A percentile compares a stretch with the other conserved stretches of the same genome.
phyloP scores from a whole-genome alignment of 208 protist genomes.

The Strigomonas culicis region DNA sequence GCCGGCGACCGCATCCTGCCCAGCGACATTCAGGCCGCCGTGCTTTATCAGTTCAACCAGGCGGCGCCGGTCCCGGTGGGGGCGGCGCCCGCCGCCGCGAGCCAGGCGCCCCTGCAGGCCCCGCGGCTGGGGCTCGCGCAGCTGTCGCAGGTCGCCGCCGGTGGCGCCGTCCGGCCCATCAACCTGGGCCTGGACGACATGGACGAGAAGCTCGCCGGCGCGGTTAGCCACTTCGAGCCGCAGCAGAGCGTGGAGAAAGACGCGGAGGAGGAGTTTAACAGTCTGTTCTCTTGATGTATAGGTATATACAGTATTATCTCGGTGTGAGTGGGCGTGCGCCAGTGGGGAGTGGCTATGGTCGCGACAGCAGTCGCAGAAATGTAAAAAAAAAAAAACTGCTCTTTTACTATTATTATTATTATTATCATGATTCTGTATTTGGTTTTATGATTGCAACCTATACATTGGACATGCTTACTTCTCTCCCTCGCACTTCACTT shows the following conservation, averaged over 20 bases:
- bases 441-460: no score
- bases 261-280: constrained; percentile 28
- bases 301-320: constrained; percentile 5
- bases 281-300: constrained; percentile 15
- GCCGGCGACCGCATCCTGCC: background rate
- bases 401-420: constrained; percentile 5
- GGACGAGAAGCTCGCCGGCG: constrained; percentile 26
- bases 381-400: background rate
- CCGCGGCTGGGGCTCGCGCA: no score
- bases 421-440: no score
- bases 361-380: no score
- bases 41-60: background rate
- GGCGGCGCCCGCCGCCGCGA: background rate
- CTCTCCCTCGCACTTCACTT: no score
- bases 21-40: background rate
- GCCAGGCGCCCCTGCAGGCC: no score
- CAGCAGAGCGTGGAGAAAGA: constrained; percentile 22
- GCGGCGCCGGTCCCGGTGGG: background rate
- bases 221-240: constrained; percentile 40
- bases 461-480: no score
- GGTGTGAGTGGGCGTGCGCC: no score
- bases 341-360: no score
- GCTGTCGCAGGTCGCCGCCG: no score
- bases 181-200: constrained; percentile 23
- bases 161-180: background rate